phyloP scores from a whole-genome alignment of 1,284 basidiomycete genomes.

The Ganoderma sp. region DNA sequence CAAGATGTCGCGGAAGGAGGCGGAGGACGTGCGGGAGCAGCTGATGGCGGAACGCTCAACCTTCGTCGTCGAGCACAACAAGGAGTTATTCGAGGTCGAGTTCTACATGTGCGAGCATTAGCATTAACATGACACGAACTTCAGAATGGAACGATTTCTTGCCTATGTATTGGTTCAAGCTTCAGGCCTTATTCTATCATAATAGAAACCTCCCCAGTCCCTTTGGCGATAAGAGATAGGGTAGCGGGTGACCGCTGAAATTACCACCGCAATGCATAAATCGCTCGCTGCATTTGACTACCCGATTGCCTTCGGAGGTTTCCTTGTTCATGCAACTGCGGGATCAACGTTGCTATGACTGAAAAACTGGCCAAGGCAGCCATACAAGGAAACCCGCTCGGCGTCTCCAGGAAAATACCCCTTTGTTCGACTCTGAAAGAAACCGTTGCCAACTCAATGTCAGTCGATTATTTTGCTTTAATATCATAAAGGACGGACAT shows the following conservation, averaged over 20 bases:
- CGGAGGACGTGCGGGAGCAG: background rate
- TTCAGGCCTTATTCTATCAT: too few relatives aligned
- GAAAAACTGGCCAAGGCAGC: too few relatives aligned
- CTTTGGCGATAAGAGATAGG: too few relatives aligned
- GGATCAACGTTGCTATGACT: background rate
- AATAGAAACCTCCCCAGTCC: too few relatives aligned
- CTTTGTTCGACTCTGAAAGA: background rate
- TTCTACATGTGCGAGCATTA: conserved; percentile 16
- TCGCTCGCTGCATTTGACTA: too few relatives aligned
- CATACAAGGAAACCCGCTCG: background rate
- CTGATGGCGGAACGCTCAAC: conserved; percentile 1
- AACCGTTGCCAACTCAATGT: background rate
- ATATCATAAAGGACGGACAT: background rate
- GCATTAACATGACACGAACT: background rate
- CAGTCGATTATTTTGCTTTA: background rate
- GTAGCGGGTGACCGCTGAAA: too few relatives aligned
- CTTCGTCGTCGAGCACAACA: background rate
- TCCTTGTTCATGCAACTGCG: too few relatives aligned
- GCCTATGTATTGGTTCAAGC: too few relatives aligned
- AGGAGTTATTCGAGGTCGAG: conserved; percentile 6
- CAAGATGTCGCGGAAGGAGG: background rate
- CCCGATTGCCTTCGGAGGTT: too few relatives aligned
- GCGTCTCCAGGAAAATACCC: background rate
- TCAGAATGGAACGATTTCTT: too few relatives aligned
- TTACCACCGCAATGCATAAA: too few relatives aligned